phyloP scores from a whole-genome alignment of 1,284 basidiomycete species.

The Puccinia hordei region DNA sequence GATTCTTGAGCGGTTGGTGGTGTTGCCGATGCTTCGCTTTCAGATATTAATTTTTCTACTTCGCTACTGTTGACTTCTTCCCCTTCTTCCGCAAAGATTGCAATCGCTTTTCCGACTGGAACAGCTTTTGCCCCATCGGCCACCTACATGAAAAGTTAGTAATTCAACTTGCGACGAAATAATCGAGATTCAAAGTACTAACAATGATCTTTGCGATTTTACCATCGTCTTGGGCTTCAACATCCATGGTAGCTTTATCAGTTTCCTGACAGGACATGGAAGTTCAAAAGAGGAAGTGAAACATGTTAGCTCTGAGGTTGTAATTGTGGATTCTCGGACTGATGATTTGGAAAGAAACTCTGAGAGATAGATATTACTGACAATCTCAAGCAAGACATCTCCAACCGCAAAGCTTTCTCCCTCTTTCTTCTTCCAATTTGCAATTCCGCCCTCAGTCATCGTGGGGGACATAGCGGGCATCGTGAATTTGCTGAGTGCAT shows the following conservation, averaged over 20 bases:
- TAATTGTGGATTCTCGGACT: constrained; percentile 22
- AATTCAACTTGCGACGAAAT: neutral
- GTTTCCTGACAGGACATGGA: constrained; percentile 72
- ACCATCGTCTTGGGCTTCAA: constrained; percentile 96
- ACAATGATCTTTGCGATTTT: constrained; percentile 91
- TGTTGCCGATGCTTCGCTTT: constrained; percentile 56
- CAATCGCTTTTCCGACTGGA: constrained; percentile 80
- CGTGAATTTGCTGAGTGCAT: constrained; percentile 82
- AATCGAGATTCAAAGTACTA: constrained; percentile 55
- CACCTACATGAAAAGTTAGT: constrained; percentile 63
- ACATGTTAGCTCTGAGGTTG: neutral
- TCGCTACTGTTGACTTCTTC: constrained; percentile 84
- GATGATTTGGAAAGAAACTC: constrained; percentile 12
- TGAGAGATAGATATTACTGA: constrained; percentile 61
- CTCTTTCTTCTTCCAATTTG: constrained; percentile 94
- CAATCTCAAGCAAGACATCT: constrained; percentile 92
- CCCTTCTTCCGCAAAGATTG: constrained; percentile 86
- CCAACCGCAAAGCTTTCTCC: constrained; percentile 85
- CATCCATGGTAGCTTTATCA: constrained; percentile 99
- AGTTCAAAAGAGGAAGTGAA: neutral
- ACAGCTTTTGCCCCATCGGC: constrained; percentile 83
- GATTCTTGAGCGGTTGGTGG: constrained; percentile 57
- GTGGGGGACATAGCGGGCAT: constrained; percentile 99
- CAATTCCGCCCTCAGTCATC: constrained; percentile 99
- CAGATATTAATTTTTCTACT: constrained; percentile 61